Evolutionary conservation across 176 grass and related monocot species (phyloP), one percentile per base, ranked within the genome.

Genomic region (Musa troglodytarum): DNA sequence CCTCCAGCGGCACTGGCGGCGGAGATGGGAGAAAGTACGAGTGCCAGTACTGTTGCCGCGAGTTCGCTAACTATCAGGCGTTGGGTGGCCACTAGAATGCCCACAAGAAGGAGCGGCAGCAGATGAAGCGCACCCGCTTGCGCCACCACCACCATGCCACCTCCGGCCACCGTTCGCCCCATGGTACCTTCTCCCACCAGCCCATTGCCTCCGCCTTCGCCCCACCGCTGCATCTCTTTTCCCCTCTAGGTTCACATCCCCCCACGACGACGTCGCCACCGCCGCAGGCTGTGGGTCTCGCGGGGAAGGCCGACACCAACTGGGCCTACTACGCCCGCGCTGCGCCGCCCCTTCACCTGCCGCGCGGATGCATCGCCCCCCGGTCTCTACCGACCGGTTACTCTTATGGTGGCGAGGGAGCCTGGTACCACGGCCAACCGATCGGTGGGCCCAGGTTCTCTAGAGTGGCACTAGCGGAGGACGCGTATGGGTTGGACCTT

Each of bases 91-190:
- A 88, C 82, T 82, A 88, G 75, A 88, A 88, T 54, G 82, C 86
- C 22, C 86, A 88, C 86, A 91, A 87, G 85, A 87, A 81, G 69
- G 88, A 87, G 81, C 85, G 82, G 8, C 85, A 81, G 76, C 86
- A 85, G 68, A 77, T 81, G 50, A 88, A 88, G 78, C 86, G 86
- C 43, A 80, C 81, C 54, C 69, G 79, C 12, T 50, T 84, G 50
- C 78, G 83, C 10, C 68, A 16, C 15, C 67, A 50, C 50, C 43
- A 70, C 43, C 43, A 9, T 16, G 43, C 24, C 63, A 16, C 68
- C 34, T 14, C 68, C 34, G 16, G 1, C 9, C 20, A 34, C 22
- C 16, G 65, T 24, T 26, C 12, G 1, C 4, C 20, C 7, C 16
- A 12, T 16, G 67, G 34, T 14, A 43, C 8, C 26, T n/a, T 49